Percentiles rank a stretch among this genome's conserved stretches.
These are phyloP conservation scores for Linaria vulgaris DNA, from an alignment of 257 asterid genomes.

Conservation along the genomic window DNA sequence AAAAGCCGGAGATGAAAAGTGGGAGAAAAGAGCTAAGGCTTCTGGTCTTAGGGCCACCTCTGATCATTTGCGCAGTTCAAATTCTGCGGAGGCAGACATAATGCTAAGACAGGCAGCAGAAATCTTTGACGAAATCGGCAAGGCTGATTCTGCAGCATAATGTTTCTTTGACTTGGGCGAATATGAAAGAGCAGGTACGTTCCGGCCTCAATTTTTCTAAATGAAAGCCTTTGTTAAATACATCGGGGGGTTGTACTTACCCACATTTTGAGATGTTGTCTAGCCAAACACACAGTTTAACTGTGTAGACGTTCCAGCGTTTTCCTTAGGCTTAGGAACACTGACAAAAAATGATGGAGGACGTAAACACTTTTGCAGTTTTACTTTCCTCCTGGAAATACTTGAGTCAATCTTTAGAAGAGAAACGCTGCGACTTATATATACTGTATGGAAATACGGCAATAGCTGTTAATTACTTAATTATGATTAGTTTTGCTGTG, in stretches of 20 bases:
- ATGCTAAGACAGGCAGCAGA: slow-evolving; percentile 72
- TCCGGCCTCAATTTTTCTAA: neutral
- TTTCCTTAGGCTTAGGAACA: neutral
- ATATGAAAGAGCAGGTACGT: slow-evolving; percentile 54
- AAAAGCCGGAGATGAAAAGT: slow-evolving; percentile 54
- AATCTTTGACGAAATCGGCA: slow-evolving; percentile 50
- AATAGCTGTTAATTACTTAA: neutral
- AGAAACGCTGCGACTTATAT: neutral
- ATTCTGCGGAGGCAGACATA: slow-evolving; percentile 34
- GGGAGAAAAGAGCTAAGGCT: slow-evolving; percentile 67
- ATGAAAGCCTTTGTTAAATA: neutral
- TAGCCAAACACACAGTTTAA: neutral
- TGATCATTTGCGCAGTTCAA: slow-evolving; percentile 37
- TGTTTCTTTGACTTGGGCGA: slow-evolving; percentile 63
- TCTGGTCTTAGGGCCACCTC: slow-evolving; percentile 53
- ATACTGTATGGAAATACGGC: neutral
- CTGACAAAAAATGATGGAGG: neutral
- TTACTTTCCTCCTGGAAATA: neutral
- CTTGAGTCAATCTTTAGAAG: neutral
- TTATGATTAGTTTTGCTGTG: no score
- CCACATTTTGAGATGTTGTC: neutral
- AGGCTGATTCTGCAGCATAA: slow-evolving; percentile 57
- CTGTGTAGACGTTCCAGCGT: neutral
- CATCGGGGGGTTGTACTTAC: neutral
- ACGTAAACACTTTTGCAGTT: neutral